These are phyloP conservation scores for Coprinopsis sp. DNA, from an alignment of 768 basidiomycete genomes.

Conservation along the genomic window DNA sequence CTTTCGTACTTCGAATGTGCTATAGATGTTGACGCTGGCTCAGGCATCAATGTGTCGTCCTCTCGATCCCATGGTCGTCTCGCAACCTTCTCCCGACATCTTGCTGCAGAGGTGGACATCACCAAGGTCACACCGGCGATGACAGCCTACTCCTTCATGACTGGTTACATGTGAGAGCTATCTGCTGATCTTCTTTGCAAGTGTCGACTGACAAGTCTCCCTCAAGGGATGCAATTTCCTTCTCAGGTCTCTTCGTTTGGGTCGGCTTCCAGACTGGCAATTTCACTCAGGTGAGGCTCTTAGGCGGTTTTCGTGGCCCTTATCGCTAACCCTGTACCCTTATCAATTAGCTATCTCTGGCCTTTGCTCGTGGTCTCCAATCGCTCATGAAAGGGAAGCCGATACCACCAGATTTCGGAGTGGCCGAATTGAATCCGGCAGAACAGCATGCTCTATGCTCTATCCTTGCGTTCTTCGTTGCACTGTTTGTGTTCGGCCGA, in stretches of 20 bases:
- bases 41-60: too few species aligned
- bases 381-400: conserved; percentile 18
- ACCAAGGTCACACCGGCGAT: conserved; percentile 1
- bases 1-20: too few species aligned
- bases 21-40: too few species aligned
- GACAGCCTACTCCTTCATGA: conserved; percentile 7
- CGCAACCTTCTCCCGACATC: background rate
- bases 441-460: conserved; percentile 5
- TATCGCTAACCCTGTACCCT: background rate
- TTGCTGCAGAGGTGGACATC: conserved; percentile 4
- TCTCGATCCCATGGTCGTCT: background rate
- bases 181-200: background rate
- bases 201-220: background rate
- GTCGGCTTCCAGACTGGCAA: conserved; percentile 11
- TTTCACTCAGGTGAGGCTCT: conserved; percentile 4
- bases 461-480: conserved; percentile 2
- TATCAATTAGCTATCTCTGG: conserved; percentile 1
- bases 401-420: conserved; percentile 14
- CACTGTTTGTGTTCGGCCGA: conserved; percentile 4
- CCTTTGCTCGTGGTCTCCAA: conserved; percentile 5
- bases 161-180: conserved; percentile 10
- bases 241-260: conserved; percentile 9
- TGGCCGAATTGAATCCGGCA: background rate
- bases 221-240: conserved; percentile 11
- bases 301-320: too few species aligned